These are phyloP conservation scores for Trichoderma hamatum DNA, from an alignment of 2,329 filamentous ascomycete genomes.

Conservation along the genomic window DNA sequence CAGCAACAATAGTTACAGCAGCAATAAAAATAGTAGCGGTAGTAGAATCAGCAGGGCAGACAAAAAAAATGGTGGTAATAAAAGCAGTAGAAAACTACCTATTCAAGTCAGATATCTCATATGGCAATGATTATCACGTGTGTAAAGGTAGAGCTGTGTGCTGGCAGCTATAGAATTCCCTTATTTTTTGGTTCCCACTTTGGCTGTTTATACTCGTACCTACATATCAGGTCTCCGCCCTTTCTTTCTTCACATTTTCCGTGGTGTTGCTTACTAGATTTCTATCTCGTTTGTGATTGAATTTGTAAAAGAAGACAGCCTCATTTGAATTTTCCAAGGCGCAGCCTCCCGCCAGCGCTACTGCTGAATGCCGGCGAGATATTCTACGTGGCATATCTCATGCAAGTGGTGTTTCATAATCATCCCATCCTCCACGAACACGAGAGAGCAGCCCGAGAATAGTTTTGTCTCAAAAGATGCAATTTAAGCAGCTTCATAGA, in stretches of 20 bases:
- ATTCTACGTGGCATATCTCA: slow-evolving; percentile 4
- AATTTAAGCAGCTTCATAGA: not conserved
- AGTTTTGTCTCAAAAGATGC: not conserved
- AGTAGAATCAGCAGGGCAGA: no score
- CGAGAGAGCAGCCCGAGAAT: not conserved
- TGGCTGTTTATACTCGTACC: not conserved
- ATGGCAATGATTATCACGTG: not conserved
- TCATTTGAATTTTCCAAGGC: not conserved
- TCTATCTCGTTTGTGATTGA: not conserved
- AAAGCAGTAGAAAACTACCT: not conserved
- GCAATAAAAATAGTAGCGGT: not conserved
- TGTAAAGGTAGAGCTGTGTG: not conserved
- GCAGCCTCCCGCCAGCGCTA: not conserved
- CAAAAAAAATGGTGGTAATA: not conserved
- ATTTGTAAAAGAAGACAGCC: not conserved
- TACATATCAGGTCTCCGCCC: not conserved
- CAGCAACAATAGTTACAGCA: not conserved
- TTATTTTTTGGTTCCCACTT: not conserved
- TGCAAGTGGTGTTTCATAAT: not conserved
- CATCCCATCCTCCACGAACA: not conserved
- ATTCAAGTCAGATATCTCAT: not conserved
- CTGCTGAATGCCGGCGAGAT: not conserved
- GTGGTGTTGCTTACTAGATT: not conserved
- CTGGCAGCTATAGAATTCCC: not conserved
- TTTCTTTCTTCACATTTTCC: not conserved